Percentiles rank a stretch among this genome's conserved stretches.
phyloP scores from a whole-genome alignment of 202 grass and related monocot genomes.

The Setaria viridis region DNA sequence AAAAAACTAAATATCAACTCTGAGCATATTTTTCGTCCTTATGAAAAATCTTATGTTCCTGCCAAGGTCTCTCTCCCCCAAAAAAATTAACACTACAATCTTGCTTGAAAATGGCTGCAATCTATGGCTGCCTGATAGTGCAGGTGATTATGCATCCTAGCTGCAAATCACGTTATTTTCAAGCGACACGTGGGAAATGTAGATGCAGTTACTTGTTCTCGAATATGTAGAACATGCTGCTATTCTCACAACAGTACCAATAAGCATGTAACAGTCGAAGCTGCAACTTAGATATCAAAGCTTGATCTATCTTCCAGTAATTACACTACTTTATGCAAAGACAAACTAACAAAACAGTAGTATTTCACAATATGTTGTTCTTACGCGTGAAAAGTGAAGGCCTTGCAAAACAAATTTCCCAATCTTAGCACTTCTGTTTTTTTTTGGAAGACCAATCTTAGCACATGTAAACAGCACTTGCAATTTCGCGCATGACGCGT shows the following conservation, averaged over 20 bases:
- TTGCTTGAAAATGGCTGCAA: no score
- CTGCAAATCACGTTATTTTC: neutral
- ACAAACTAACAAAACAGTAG: neutral
- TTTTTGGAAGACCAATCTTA: neutral
- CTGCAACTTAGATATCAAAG: neutral
- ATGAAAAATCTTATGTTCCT: neutral
- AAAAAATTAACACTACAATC: no score
- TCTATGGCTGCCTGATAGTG: neutral
- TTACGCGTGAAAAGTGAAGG: neutral
- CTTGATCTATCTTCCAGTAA: neutral
- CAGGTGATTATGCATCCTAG: neutral
- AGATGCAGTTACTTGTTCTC: neutral
- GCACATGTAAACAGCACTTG: neutral
- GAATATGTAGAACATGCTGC: neutral
- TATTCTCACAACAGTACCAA: neutral
- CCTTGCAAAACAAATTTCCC: neutral
- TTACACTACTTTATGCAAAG: neutral
- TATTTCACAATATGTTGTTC: neutral
- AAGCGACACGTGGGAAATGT: neutral
- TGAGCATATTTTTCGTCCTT: neutral
- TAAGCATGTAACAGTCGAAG: neutral
- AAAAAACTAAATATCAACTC: neutral
- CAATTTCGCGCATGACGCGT: neutral
- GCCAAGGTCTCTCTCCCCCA: neutral
- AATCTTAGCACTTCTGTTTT: neutral